A percentile compares a stretch with the other conserved stretches of the same genome.
phyloP scores from a whole-genome alignment of 352 stramenopile genomes.

The Pythium pyrilobum region DNA sequence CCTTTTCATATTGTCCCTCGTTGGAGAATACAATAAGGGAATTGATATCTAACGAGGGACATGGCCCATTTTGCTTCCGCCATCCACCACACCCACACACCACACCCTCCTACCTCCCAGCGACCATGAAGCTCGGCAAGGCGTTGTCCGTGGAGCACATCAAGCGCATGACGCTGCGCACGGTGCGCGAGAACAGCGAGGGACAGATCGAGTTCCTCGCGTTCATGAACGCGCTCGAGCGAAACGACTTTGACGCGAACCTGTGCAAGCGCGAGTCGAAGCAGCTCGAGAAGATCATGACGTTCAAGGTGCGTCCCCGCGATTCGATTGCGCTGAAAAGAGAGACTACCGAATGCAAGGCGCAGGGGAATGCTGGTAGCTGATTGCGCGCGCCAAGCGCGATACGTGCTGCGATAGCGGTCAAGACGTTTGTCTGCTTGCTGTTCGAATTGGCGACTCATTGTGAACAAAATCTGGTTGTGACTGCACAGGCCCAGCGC shows the following conservation, averaged over 20 bases:
- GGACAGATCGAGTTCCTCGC: constrained; percentile 72
- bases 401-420: no score
- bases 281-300: constrained; percentile 75
- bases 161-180: constrained; percentile 89
- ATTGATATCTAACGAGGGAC: constrained; percentile 1
- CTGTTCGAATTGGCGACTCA: background rate
- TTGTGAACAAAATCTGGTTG: no score
- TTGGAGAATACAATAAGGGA: background rate
- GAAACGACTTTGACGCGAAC: constrained; percentile 81
- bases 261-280: constrained; percentile 78
- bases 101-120: background rate
- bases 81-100: no score
- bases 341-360: no score
- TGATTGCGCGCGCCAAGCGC: no score
- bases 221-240: constrained; percentile 80
- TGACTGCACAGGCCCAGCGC: constrained; percentile 35
- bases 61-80: background rate
- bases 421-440: no score
- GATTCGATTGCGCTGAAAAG: background rate
- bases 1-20: background rate
- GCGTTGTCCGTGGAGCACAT: constrained; percentile 83
- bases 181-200: constrained; percentile 71
- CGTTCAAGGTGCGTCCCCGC: constrained; percentile 41
- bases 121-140: constrained; percentile 74
- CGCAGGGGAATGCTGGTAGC: no score